A percentile compares a stretch with the other conserved stretches of the same genome.
Evolutionary conservation across 306 rosid species (phyloP).

Genomic region (Inga laurina): DNA sequence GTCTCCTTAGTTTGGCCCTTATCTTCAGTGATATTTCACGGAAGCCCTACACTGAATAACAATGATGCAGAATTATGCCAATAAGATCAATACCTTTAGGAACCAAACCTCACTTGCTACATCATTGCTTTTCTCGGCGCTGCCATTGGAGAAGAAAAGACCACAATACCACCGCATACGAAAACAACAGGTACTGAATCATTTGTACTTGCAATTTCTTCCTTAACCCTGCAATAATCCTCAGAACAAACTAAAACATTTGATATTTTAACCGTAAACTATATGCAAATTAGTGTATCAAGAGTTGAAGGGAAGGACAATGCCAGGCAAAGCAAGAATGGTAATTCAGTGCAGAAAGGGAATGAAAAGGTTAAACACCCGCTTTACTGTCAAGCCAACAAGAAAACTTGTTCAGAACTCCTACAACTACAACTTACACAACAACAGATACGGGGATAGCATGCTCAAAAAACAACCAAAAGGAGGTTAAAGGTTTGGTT

Average conservation of each 20-base stretch:
- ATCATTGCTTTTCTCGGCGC: neutral
- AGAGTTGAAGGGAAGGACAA: neutral
- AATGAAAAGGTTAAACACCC: constrained; percentile 22
- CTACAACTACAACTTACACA: constrained; percentile 28
- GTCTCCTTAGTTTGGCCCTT: neutral
- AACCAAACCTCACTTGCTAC: neutral
- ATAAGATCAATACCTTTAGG: neutral
- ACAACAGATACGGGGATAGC: constrained; percentile 9
- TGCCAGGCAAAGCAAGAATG: neutral
- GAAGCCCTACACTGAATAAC: neutral
- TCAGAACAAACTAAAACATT: neutral
- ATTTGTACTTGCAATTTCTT: neutral
- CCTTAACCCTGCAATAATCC: neutral
- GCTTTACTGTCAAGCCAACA: constrained; percentile 20
- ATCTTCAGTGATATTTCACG: neutral
- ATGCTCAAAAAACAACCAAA: constrained; percentile 24
- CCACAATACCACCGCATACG: neutral
- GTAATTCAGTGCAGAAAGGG: neutral
- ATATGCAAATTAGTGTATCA: neutral
- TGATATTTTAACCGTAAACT: neutral
- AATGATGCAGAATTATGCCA: neutral
- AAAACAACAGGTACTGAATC: neutral
- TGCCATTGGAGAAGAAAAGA: neutral
- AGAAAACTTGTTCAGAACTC: constrained; percentile 22
- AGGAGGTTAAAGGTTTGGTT: constrained; percentile 21